Base-by-base conservation (phyloP, 1,284 basidiomycete species). In the Fomitopsis pinicola region DNA sequence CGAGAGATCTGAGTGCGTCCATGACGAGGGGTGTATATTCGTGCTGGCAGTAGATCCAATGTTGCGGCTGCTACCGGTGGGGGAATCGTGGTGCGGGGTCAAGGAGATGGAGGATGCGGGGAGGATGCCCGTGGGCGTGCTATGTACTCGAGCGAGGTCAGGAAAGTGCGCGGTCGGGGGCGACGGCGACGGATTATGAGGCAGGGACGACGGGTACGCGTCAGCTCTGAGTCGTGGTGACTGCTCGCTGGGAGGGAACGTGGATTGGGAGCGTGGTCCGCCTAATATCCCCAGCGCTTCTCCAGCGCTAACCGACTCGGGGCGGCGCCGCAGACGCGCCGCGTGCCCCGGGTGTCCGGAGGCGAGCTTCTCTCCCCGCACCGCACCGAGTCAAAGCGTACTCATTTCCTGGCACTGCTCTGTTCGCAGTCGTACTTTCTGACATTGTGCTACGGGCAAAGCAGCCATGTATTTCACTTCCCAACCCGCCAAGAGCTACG, bases 1-100 rank as follows among this genome's bases (percentile, higher is more conserved):
- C 84, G 72, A 92, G 85, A 59, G 88, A 91, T 78, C 87, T 91
- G 77, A 92, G 78, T 64, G 83, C 86, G 78, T 92, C 89, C 89
- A 92, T 92, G 72, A 71, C 17, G 66, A 40, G 65, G 65, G 59
- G 61, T 58, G 46, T 36, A 50, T 64, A 58, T 63, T 64, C 38
- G 60, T 35, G 63, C 56, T 40, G 66, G 63, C 63, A 67, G 64
- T 44, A 63, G 61, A 71, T 66, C 72, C 72, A 73, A 72, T 59
- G 67, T 64, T 69, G 68, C 66, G 61, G 63, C 61, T 62, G 44
- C 48, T 62, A 61, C 33, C 59, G 67, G 62, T 55, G 70, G 64
- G 63, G 65, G 55, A 65, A 69, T 69, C 64, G 68, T 69, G 68
- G 64, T 65, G 60, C 62, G 65, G 59, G 58, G 57, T 60, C 60